Evolutionary conservation across 306 rosid species (phyloP).

Genomic region (Styphnolobium japonicum): DNA sequence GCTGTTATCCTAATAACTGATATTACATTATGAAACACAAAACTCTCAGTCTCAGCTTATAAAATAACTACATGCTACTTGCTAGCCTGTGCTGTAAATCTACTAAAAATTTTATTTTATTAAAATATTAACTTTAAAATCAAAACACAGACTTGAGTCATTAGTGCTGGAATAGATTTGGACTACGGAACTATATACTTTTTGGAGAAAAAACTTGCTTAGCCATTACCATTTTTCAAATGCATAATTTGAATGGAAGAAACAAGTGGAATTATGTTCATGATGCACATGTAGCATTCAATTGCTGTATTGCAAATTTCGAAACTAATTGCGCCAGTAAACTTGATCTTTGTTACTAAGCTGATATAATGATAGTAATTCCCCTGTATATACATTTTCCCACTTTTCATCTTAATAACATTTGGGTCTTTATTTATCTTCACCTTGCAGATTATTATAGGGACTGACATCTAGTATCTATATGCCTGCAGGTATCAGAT

Average conservation of each 20-base stretch:
- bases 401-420: neutral
- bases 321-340: neutral
- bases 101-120: neutral
- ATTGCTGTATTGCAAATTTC: neutral
- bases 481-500: slow-evolving; percentile 63
- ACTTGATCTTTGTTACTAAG: neutral
- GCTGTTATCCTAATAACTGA: neutral
- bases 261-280: slow-evolving; percentile 6
- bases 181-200: neutral
- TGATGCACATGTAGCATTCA: slow-evolving; percentile 2
- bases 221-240: neutral
- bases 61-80: slow-evolving; percentile 1
- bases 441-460: slow-evolving; percentile 16
- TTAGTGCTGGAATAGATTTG: slow-evolving; percentile 19
- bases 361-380: neutral
- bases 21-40: neutral
- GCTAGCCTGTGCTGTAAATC: neutral
- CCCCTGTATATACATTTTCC: slow-evolving; percentile 6
- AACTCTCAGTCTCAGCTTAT: neutral
- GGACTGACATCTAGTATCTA: slow-evolving; percentile 19
- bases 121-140: neutral
- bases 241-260: slow-evolving; percentile 20
- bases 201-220: neutral
- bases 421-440: neutral
- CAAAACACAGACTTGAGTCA: neutral